Conservation (phyloP, 257 asterid genomes). For the Handroanthus guayacan region DNA sequence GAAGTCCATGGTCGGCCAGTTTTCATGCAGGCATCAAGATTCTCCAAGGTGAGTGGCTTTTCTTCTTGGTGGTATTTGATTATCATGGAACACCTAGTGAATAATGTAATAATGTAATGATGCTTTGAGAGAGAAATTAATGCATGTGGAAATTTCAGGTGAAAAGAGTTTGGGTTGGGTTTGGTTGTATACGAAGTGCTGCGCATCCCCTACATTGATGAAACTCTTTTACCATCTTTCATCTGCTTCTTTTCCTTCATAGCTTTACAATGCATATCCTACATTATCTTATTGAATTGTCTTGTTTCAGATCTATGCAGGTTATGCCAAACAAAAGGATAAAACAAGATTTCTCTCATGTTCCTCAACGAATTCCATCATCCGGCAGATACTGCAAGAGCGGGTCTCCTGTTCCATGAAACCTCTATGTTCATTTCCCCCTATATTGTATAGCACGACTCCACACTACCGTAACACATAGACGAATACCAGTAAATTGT, state of each 20-base stretch:
- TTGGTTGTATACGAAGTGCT: not conserved
- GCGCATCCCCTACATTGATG: not conserved
- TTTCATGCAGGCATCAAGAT: conserved; percentile 73
- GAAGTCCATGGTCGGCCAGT: conserved; percentile 66
- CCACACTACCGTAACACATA: conserved; percentile 26
- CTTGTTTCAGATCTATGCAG: conserved; percentile 67
- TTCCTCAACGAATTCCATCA: conserved; percentile 64
- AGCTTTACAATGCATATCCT: conserved; percentile 22
- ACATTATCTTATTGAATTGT: conserved; percentile 17
- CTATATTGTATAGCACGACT: conserved; percentile 43
- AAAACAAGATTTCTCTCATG: conserved; percentile 68
- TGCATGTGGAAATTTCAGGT: conserved; percentile 1
- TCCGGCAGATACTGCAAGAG: conserved; percentile 66
- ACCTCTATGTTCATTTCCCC: conserved; percentile 26
- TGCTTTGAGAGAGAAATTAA: conserved; percentile 15
- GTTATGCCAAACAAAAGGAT: conserved; percentile 71
- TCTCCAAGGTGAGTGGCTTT: conserved; percentile 78
- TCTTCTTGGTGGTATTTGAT: conserved; percentile 24
- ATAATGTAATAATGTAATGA: not conserved
- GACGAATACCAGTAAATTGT: conserved; percentile 28
- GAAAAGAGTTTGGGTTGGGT: not conserved
- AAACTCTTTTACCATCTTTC: not conserved
- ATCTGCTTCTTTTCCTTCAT: not conserved
- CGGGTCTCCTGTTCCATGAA: conserved; percentile 65
- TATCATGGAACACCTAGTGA: conserved; percentile 8